Evolutionary conservation across 2,329 filamentous ascomycete species (phyloP).

Genomic region (Niveomyces coronatus): DNA sequence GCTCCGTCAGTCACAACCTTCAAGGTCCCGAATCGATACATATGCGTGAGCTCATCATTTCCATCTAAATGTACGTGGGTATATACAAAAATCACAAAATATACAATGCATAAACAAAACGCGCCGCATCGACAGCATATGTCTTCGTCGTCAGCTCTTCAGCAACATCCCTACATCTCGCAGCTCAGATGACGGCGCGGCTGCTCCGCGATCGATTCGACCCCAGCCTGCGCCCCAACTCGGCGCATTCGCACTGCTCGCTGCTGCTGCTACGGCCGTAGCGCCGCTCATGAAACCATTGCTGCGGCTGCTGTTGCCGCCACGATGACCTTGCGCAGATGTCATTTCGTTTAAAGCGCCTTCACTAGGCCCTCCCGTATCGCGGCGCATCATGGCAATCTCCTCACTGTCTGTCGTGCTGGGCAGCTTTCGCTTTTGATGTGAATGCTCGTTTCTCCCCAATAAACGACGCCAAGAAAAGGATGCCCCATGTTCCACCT

Average conservation of each 20-base stretch:
- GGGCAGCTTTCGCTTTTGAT: slow-evolving; percentile 1
- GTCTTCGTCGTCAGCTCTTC: slow-evolving; percentile 4
- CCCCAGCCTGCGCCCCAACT: slow-evolving; percentile 24
- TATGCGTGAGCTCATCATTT: too few species aligned
- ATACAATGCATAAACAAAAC: slow-evolving; percentile 10
- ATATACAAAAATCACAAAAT: neutral
- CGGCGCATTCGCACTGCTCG: slow-evolving; percentile 11
- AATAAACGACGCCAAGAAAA: neutral
- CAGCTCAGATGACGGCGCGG: slow-evolving; percentile 16
- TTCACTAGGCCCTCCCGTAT: neutral
- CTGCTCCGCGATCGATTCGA: slow-evolving; percentile 19
- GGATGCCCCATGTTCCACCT: neutral
- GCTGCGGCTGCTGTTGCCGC: slow-evolving; percentile 2
- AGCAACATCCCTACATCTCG: slow-evolving; percentile 25
- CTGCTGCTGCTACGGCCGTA: slow-evolving; percentile 2
- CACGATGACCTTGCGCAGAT: neutral
- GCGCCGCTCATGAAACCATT: too few species aligned
- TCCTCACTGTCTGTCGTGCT: slow-evolving; percentile 4
- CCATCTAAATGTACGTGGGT: too few species aligned
- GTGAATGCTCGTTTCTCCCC: neutral
- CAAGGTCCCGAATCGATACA: too few species aligned
- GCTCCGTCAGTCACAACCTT: too few species aligned
- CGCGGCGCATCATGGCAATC: slow-evolving; percentile 9
- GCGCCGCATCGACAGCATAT: too few species aligned
- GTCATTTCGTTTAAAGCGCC: slow-evolving; percentile 5